Evolutionary conservation across 192 early-diverging fungal genomes (phyloP).

Genomic region (Entophlyctis luteolus): DNA sequence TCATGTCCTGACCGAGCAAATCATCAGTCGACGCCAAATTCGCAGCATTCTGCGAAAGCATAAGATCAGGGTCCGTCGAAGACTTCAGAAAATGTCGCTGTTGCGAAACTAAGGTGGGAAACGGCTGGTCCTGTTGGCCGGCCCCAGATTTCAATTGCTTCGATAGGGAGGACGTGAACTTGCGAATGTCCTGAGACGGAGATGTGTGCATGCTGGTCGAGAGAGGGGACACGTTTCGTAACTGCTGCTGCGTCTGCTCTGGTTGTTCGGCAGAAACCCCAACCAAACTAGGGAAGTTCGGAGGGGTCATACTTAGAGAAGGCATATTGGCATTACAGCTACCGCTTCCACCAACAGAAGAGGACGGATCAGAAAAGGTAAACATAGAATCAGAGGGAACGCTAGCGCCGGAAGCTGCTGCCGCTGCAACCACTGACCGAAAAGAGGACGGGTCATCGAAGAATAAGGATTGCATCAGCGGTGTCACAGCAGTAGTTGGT

Average conservation of each 20-base stretch:
- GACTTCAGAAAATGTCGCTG: slow-evolving; percentile 7
- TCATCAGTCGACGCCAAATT: neutral
- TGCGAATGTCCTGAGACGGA: neutral
- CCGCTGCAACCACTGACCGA: neutral
- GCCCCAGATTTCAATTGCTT: slow-evolving; percentile 7
- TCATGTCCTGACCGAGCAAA: neutral
- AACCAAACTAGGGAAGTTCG: too few relatives aligned
- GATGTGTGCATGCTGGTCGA: neutral
- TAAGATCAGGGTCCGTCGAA: slow-evolving; percentile 6
- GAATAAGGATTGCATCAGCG: neutral
- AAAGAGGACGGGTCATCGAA: neutral
- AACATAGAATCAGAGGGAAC: neutral
- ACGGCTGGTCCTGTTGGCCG: neutral
- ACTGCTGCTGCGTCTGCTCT: neutral
- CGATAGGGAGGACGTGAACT: slow-evolving; percentile 8
- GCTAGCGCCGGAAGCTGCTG: slow-evolving; percentile 1
- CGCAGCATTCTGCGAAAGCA: neutral
- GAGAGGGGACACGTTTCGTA: neutral
- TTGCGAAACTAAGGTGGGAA: neutral
- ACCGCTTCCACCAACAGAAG: neutral
- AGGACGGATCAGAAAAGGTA: too few relatives aligned
- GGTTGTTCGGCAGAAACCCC: slow-evolving; percentile 12
- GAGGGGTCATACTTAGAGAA: too few relatives aligned
- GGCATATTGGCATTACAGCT: neutral
- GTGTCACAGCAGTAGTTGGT: slow-evolving; percentile 5